These are phyloP conservation scores for Blastobotrys chiropterorum DNA, from an alignment of 805 yeast genomes.

Conservation along the genomic window DNA sequence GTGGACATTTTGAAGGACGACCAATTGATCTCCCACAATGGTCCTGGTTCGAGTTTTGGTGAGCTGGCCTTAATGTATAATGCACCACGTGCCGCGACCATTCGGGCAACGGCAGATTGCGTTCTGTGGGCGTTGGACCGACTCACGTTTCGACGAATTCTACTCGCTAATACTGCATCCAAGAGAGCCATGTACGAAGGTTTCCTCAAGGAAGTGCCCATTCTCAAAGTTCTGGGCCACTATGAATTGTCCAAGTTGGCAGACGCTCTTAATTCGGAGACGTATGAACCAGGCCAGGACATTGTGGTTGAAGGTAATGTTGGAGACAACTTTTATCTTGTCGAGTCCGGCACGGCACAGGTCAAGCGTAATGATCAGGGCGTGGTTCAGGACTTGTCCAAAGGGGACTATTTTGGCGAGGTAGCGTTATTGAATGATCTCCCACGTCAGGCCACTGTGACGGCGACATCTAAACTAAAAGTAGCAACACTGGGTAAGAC, in stretches of 20 bases:
- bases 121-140: constrained; percentile 92
- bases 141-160: constrained; percentile 82
- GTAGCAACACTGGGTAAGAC: constrained; percentile 90
- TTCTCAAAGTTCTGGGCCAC: constrained; percentile 61
- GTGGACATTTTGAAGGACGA: constrained; percentile 78
- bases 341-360: constrained; percentile 77
- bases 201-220: constrained; percentile 80
- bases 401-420: constrained; percentile 96
- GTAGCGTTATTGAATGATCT: constrained; percentile 84
- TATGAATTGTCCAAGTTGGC: constrained; percentile 89
- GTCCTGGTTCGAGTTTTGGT: constrained; percentile 89
- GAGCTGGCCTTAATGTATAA: constrained; percentile 97
- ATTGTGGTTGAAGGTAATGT: constrained; percentile 83
- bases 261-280: constrained; percentile 82
- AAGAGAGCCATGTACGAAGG: constrained; percentile 87
- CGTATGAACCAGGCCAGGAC: constrained; percentile 60
- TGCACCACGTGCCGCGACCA: constrained; percentile 97
- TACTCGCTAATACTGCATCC: constrained; percentile 83
- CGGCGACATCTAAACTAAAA: constrained; percentile 65
- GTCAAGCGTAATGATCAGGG: constrained; percentile 61
- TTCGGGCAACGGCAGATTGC: constrained; percentile 61
- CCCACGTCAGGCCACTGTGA: constrained; percentile 92
- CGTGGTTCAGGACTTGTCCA: constrained; percentile 49
- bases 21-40: constrained; percentile 62
- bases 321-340: constrained; percentile 68